A percentile compares a stretch with the other conserved stretches of the same genome.
Evolutionary conservation across 352 stramenopile genomes (phyloP).

Genomic region (Paralagenidium karlingii): DNA sequence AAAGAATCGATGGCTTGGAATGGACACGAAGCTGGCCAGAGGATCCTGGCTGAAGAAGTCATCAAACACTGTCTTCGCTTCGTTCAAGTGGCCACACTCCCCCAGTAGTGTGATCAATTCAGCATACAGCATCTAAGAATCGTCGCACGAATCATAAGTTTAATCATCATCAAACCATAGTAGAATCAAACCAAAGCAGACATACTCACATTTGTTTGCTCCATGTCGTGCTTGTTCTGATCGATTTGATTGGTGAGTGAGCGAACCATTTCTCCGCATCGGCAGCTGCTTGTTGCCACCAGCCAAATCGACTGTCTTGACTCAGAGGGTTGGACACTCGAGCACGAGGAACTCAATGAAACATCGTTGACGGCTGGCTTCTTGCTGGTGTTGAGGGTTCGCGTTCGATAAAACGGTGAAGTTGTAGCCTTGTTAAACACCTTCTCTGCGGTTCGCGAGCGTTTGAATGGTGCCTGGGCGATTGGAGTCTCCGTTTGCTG

Average conservation of each 20-base stretch:
- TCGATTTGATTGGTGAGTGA: slow-evolving; percentile 13
- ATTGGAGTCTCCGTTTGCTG: slow-evolving; percentile 1
- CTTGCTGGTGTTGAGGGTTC: no score
- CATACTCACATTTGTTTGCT: slow-evolving; percentile 10
- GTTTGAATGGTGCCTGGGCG: slow-evolving; percentile 13
- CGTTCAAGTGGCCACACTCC: slow-evolving; percentile 18
- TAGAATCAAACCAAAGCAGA: not conserved
- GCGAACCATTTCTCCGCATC: slow-evolving; percentile 10
- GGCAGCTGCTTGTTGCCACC: slow-evolving; percentile 14
- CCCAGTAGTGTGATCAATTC: slow-evolving; percentile 22
- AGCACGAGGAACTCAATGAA: no score
- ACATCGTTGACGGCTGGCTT: no score
- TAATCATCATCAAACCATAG: not conserved
- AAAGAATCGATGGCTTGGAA: slow-evolving; percentile 12
- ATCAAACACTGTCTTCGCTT: slow-evolving; percentile 34
- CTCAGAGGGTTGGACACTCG: no score
- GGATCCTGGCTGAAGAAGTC: slow-evolving; percentile 19
- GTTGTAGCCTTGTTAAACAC: slow-evolving; percentile 9
- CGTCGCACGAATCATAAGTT: no score
- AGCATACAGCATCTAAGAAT: slow-evolving; percentile 18
- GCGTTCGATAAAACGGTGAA: slow-evolving; percentile 22
- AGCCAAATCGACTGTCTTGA: slow-evolving; percentile 30
- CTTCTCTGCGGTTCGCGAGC: slow-evolving; percentile 25
- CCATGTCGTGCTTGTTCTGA: slow-evolving; percentile 6
- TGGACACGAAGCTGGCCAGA: slow-evolving; percentile 14